Conservation (phyloP, 805 yeast genomes). For the Maudiozyma barnettii region DNA sequence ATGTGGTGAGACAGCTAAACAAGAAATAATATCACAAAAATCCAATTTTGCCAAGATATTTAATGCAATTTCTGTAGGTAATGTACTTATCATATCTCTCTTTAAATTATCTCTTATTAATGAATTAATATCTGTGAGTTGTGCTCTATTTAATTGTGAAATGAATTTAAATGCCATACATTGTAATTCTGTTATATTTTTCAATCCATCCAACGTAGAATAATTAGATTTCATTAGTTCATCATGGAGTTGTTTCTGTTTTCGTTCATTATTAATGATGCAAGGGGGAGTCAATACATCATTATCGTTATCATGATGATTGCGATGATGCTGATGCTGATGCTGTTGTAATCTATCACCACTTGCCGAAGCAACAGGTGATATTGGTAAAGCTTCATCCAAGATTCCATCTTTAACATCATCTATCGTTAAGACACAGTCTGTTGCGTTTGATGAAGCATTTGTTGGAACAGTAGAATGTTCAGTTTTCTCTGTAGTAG, state of each 20-base stretch:
- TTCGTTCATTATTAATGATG: neutral
- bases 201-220: neutral
- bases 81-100: slow-evolving; percentile 58
- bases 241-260: neutral
- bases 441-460: neutral
- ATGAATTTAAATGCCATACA: slow-evolving; percentile 22
- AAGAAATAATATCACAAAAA: slow-evolving; percentile 47
- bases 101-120: slow-evolving; percentile 36
- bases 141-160: slow-evolving; percentile 20
- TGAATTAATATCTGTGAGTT: slow-evolving; percentile 25
- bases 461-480: neutral
- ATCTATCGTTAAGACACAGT: neutral
- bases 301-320: neutral
- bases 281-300: neutral
- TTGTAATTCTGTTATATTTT: slow-evolving; percentile 6
- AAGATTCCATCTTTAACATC: neutral
- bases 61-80: slow-evolving; percentile 69
- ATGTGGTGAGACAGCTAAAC: slow-evolving; percentile 52
- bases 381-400: slow-evolving; percentile 24
- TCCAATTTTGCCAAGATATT: slow-evolving; percentile 60
- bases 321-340: neutral
- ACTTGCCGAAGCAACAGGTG: slow-evolving; percentile 29
- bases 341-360: slow-evolving; percentile 7
- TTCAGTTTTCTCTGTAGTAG: neutral
- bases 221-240: neutral